Conservation (phyloP, 2,329 filamentous ascomycete genomes). For the Aureobasidium sp. region DNA sequence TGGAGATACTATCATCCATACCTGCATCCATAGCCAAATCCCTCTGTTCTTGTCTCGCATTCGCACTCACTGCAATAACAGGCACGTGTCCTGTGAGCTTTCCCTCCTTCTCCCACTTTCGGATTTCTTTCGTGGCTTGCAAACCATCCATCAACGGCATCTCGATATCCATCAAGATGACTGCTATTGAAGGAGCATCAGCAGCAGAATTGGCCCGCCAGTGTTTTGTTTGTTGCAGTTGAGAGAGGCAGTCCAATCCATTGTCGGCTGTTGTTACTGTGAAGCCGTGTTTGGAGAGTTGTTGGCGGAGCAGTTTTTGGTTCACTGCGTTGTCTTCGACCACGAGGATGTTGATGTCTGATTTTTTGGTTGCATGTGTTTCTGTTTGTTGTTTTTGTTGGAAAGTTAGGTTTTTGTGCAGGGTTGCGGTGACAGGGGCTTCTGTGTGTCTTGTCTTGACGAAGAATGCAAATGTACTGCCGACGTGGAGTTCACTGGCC, state of each 20-base stretch:
- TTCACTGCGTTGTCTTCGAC: slow-evolving; percentile 37
- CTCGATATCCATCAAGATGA: slow-evolving; percentile 70
- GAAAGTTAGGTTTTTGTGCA: not conserved
- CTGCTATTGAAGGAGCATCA: not conserved
- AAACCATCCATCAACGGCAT: slow-evolving; percentile 66
- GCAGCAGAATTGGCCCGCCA: not conserved
- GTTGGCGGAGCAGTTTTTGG: slow-evolving; percentile 34
- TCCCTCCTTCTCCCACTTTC: slow-evolving; percentile 57
- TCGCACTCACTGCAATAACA: slow-evolving; percentile 73
- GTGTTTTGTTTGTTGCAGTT: slow-evolving; percentile 23
- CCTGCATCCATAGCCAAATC: slow-evolving; percentile 62
- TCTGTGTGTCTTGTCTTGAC: slow-evolving; percentile 45
- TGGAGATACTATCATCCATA: slow-evolving; percentile 43
- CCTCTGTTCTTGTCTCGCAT: slow-evolving; percentile 68
- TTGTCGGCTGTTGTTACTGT: slow-evolving; percentile 34
- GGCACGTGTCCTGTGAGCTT: slow-evolving; percentile 60
- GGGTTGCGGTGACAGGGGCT: not conserved
- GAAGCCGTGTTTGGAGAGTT: slow-evolving; percentile 30
- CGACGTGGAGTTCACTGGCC: slow-evolving; percentile 48
- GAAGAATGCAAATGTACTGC: slow-evolving; percentile 62
- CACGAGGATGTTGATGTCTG: slow-evolving; percentile 14
- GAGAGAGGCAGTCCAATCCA: slow-evolving; percentile 31
- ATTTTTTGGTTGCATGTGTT: not conserved
- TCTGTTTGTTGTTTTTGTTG: not conserved
- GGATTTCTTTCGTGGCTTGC: slow-evolving; percentile 62